Evolutionary conservation across 2,329 filamentous ascomycete species (phyloP).

Genomic region (Diaporthe caulivora): DNA sequence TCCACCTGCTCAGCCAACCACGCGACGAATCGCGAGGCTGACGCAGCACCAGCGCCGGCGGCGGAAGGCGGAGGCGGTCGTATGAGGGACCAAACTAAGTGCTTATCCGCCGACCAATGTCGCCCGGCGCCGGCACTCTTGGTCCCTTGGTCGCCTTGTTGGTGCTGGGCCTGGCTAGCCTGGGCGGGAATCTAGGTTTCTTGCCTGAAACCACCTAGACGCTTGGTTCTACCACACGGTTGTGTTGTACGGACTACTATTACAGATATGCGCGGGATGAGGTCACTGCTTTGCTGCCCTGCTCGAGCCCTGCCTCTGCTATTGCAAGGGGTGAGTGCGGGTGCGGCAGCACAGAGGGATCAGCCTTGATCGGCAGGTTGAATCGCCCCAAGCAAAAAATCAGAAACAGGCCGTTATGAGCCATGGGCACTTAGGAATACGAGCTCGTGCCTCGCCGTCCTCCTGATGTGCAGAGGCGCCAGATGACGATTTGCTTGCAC

Average conservation of each 20-base stretch:
- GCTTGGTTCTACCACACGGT: neutral
- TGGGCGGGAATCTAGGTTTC: neutral
- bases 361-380: slow-evolving; percentile 30
- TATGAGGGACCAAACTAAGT: slow-evolving; percentile 15
- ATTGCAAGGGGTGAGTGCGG: slow-evolving; percentile 10
- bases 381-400: neutral
- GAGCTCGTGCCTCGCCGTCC: slow-evolving; percentile 16
- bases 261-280: neutral
- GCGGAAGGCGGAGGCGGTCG: slow-evolving; percentile 17
- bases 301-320: neutral
- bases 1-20: slow-evolving; percentile 27
- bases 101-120: slow-evolving; percentile 15
- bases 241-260: neutral
- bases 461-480: neutral
- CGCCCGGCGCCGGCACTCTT: neutral
- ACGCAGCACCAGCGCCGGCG: slow-evolving; percentile 22
- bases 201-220: slow-evolving; percentile 21
- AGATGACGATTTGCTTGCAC: slow-evolving; percentile 9
- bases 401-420: neutral
- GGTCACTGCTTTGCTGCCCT: slow-evolving; percentile 16
- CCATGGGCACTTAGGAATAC: neutral
- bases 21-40: slow-evolving; percentile 23
- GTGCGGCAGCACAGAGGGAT: slow-evolving; percentile 24
- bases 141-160: neutral
- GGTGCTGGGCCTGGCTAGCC: neutral